phyloP scores from a whole-genome alignment of 2,329 filamentous ascomycete genomes.

The Cercospora sp. region DNA sequence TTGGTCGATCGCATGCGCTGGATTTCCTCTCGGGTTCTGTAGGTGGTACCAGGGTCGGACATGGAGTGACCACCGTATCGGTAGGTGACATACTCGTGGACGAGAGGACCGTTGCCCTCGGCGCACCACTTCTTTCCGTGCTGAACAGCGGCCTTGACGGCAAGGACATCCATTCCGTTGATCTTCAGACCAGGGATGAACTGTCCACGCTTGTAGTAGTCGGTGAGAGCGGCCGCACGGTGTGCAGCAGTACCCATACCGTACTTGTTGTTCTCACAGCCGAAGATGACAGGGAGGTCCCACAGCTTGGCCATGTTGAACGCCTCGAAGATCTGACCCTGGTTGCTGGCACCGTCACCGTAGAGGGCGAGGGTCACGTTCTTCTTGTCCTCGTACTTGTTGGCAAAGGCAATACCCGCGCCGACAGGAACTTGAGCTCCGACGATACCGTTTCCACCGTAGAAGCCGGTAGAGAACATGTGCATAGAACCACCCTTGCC shows the following conservation, averaged over 20 bases:
- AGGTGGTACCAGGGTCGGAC: conserved; percentile 98
- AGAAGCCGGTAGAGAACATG: conserved; percentile 98
- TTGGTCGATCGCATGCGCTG: conserved; percentile 99
- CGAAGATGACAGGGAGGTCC: conserved; percentile 93
- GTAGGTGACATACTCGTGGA: conserved; percentile 99
- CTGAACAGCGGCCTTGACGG: conserved; percentile 92
- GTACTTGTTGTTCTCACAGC: conserved; percentile 99
- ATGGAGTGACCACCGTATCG: conserved; percentile 99
- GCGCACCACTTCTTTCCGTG: conserved; percentile 87
- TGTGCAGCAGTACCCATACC: conserved; percentile 97
- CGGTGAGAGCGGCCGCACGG: conserved; percentile 91
- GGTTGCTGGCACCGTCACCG: conserved; percentile 97
- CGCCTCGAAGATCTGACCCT: conserved; percentile 98
- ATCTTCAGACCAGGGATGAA: conserved; percentile 99
- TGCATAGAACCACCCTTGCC: conserved; percentile 99
- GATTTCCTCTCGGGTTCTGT: conserved; percentile 97
- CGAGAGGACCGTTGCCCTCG: conserved; percentile 84
- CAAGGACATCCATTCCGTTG: conserved; percentile 98
- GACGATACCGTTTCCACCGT: conserved; percentile 98
- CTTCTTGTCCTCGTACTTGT: conserved; percentile 87
- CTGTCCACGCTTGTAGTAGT: conserved; percentile 99
- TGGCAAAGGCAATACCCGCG: conserved; percentile 92
- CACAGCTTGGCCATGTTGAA: conserved; percentile 99
- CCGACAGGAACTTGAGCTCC: conserved; percentile 97
- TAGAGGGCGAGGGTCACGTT: conserved; percentile 88